Base-by-base conservation (phyloP, 768 basidiomycete genomes). In the Phlebiopsis gigantea region DNA sequence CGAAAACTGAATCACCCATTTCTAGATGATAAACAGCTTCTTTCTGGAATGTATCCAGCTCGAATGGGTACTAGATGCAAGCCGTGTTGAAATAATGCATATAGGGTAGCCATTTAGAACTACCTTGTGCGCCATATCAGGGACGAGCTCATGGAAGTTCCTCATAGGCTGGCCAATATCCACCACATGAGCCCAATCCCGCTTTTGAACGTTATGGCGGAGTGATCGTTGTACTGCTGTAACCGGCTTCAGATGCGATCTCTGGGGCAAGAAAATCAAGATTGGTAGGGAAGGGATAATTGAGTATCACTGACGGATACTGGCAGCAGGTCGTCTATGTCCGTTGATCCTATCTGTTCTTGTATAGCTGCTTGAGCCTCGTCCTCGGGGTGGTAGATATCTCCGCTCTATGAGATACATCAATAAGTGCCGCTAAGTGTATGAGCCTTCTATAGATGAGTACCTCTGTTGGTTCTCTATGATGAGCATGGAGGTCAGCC, bases 1-100 rank as follows among this genome's bases (percentile, higher is more conserved):
- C 95, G 68, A 99, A 99, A 17, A 99, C 96, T 12, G 93, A 96
- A 62, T 99, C 92, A 8, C 95, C 97, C 77, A 90, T 84, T 70
- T 99, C 97, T 17, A 99, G 79, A 71, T 97, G 94, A 71, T 97
- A 97, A 6, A 98, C 92, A 1, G 97, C 97, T 69, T 98, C 93
- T 69, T 98, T 98, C 71, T 99, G 97, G 75, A 98, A 99, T 0
- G 88, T 95, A 70, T 99, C 97, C 28, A 99, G 79, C 67, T 97
- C 93, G 72, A 99, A 99, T n/a, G 97, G 95, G 72, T 98, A 99
- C 94, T 93, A 62, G 5, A 49, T 43, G 15, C 46, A 10, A 48
- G 52, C 53, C 8, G 34, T 12, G 34, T 39, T 12, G 34, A 39
- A 41, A 31, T 60, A 28, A 44, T 42, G 56, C 43, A 26, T 4